These are phyloP conservation scores for Prunus kanzakura DNA, from an alignment of 306 rosid genomes.

Conservation along the genomic window DNA sequence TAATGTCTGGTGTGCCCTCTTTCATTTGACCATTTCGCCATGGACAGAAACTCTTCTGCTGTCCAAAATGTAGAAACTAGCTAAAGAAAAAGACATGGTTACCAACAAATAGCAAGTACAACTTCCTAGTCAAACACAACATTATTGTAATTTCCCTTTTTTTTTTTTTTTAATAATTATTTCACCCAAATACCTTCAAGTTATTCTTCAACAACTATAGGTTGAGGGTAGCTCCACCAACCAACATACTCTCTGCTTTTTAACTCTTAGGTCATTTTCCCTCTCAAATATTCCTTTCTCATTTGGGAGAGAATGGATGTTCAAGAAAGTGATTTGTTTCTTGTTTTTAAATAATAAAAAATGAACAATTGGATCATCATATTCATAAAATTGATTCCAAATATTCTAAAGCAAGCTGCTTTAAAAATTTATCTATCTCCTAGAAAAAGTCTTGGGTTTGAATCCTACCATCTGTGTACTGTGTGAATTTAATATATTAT, in stretches of 20 bases:
- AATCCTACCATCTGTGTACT: rapidly evolving
- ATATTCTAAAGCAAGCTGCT: not conserved
- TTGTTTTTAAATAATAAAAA: not conserved
- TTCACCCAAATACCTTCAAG: slow-evolving; percentile 27
- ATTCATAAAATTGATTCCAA: not conserved
- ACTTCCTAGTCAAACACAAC: slow-evolving; percentile 33
- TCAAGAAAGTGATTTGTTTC: not conserved
- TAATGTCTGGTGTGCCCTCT: slow-evolving; percentile 1
- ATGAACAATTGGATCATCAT: not conserved
- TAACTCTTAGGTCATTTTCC: slow-evolving; percentile 21
- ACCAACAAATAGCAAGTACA: slow-evolving; percentile 25
- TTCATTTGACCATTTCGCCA: not conserved
- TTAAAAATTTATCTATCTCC: not conserved
- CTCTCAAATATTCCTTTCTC: slow-evolving; percentile 6
- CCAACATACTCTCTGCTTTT: slow-evolving; percentile 45
- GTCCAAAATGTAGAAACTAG: not conserved
- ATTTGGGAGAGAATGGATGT: not conserved
- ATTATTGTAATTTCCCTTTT: not conserved
- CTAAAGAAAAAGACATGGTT: slow-evolving; percentile 8
- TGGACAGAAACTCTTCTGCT: not conserved
- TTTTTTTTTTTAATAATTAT: not conserved
- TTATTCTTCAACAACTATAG: slow-evolving; percentile 41
- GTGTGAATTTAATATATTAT: too few species aligned
- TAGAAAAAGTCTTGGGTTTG: rapidly evolving
- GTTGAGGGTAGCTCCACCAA: slow-evolving; percentile 46